Conservation (phyloP, 306 rosid genomes). For the Gastrolobium bilobum region DNA sequence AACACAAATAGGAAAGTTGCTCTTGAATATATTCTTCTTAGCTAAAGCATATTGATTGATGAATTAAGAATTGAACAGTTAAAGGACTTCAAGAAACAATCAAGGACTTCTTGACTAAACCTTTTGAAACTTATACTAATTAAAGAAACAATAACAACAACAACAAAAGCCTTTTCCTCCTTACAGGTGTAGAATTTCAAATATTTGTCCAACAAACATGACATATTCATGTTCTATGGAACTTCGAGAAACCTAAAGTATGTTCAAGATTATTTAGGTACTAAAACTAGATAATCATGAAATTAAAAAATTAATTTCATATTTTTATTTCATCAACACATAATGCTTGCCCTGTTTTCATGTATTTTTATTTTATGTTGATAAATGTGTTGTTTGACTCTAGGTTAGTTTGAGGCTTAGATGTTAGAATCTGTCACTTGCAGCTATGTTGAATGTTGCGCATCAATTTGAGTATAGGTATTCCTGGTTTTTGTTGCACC, state of each 20-base stretch:
- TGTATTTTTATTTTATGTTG: too few species aligned
- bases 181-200: conserved; percentile 4
- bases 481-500: too few species aligned
- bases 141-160: background rate
- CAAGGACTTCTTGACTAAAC: background rate
- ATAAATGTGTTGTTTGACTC: too few species aligned
- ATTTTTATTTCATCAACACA: background rate
- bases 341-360: too few species aligned
- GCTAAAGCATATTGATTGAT: conserved; percentile 16
- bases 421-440: too few species aligned
- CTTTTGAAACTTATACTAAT: background rate
- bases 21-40: background rate
- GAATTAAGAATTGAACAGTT: conserved; percentile 2
- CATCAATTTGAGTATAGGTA: too few species aligned
- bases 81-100: background rate
- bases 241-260: conserved; percentile 20
- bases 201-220: conserved; percentile 1
- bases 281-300: conserved; percentile 21
- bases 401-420: too few species aligned
- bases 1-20: background rate
- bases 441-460: too few species aligned
- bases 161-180: background rate
- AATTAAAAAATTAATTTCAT: background rate
- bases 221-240: background rate
- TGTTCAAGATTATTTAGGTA: background rate